Evolutionary conservation across 371 early-diverging fungal genomes (phyloP), one percentile per base, ranked within the genome.

Genomic region (Fennellomyces sp.): DNA sequence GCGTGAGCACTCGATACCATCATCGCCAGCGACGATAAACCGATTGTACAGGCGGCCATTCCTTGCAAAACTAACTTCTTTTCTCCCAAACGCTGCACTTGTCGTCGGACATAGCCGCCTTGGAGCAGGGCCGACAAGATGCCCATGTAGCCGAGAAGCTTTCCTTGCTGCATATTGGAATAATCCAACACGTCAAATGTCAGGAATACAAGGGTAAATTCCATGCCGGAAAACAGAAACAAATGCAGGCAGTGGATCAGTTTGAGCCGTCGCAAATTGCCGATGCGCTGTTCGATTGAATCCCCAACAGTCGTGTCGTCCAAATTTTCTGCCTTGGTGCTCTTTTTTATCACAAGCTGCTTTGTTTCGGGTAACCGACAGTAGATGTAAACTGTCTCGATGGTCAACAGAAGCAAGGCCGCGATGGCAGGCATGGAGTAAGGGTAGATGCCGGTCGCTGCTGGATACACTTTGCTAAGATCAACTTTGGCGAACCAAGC

Each of bases 221-320:
- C 98, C 94, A 98, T 95, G 6, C 98, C 99, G 3, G 94, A 92
- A 71, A 97, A 98, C 35, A 94, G 67, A 67, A 98, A 94, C 42
- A 96, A 80, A 66, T 91, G 96, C 7, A 87, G 71, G 63, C 94
- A 93, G 67, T 96, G 96, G 33, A 94, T 73, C 35, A 73, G 60
- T 17, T 88, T 88, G 19, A 96, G 85, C 0, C 72, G 66, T 2
- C 69, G 28, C 13, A 90, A 63, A 45, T 78, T 76, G 2, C 65
- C 35, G 12, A 81, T 67, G n/a, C 79, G 76, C 21, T 19, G 17
- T 27, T 52, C 39, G 3, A 36, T 48, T 5, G 51, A 33, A 5
- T 33, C 11, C 2, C 15, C 45, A 53, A 17, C 33, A 17, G 13
- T 48, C 10, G 23, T 38, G 41, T 38, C 15, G 36, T 7, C 36